Percentiles rank a stretch among this genome's conserved stretches.
phyloP scores from a whole-genome alignment of 345 rosid genomes.

The Rhodomyrtus tomentosa region DNA sequence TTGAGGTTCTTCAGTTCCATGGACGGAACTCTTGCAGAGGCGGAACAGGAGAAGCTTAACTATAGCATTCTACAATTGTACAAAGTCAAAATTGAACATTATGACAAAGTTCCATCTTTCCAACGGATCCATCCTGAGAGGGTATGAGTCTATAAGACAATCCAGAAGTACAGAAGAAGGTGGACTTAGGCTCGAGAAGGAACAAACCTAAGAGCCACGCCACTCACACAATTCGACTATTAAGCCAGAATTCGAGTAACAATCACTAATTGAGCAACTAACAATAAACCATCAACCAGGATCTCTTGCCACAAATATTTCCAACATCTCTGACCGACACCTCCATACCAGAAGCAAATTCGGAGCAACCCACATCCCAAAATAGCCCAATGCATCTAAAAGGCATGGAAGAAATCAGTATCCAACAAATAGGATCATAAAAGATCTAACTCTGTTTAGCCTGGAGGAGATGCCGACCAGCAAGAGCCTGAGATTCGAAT shows the following conservation, averaged over 20 bases:
- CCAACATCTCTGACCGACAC: not conserved
- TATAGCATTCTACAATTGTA: not conserved
- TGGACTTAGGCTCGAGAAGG: not conserved
- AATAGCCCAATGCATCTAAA: not conserved
- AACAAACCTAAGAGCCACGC: not conserved
- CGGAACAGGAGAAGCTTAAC: not conserved
- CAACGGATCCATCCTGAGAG: not conserved
- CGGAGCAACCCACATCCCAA: not conserved
- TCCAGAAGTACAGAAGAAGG: not conserved
- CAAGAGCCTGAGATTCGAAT: constrained; percentile 25
- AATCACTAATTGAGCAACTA: not conserved
- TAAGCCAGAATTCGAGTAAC: not conserved
- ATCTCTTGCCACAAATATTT: not conserved
- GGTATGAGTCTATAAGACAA: not conserved
- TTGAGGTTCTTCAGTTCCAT: not conserved
- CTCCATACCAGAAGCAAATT: not conserved
- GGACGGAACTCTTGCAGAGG: not conserved
- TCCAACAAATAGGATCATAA: not conserved
- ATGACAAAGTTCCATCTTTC: not conserved
- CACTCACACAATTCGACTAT: not conserved
- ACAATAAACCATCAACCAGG: not conserved
- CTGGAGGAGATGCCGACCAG: constrained; percentile 51
- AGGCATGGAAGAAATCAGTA: not conserved
- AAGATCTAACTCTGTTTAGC: constrained; percentile 43
- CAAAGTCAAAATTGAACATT: not conserved